Evolutionary conservation across 73 alveolate genomes (phyloP).

Genomic region (Loxodes magnus): DNA sequence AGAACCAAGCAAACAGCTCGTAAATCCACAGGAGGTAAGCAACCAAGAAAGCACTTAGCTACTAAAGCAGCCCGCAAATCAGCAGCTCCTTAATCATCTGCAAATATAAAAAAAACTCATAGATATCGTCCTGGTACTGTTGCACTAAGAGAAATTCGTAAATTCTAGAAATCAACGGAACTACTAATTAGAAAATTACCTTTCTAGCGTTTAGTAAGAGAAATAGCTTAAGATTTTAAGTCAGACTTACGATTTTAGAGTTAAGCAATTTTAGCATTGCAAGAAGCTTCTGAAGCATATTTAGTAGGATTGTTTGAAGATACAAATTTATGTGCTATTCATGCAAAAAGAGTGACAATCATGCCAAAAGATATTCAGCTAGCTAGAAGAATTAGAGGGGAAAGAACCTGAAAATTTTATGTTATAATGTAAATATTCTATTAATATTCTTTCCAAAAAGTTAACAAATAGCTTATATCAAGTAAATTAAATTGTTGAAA

Average conservation of each 20-base stretch:
- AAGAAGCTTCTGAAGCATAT: constrained; percentile 76
- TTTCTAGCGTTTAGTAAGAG: constrained; percentile 70
- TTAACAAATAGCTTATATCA: no score
- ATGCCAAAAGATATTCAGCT: constrained; percentile 59
- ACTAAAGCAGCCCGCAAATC: constrained; percentile 35
- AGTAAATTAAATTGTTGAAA: no score
- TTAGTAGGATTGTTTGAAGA: constrained; percentile 62
- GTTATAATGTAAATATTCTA: no score
- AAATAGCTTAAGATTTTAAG: constrained; percentile 51
- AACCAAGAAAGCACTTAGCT: constrained; percentile 37
- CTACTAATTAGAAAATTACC: constrained; percentile 71
- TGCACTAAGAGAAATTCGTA: constrained; percentile 79
- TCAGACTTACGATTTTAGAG: constrained; percentile 60
- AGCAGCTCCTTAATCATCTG: constrained; percentile 21
- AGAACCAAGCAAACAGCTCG: constrained; percentile 86
- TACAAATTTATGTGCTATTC: constrained; percentile 71
- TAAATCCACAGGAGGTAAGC: constrained; percentile 64
- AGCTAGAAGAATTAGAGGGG: constrained; percentile 74
- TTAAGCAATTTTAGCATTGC: constrained; percentile 56
- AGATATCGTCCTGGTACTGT: constrained; percentile 85
- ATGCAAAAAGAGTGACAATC: constrained; percentile 65
- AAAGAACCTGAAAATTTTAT: constrained; percentile 24
- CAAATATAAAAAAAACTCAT: constrained; percentile 74
- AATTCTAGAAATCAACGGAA: constrained; percentile 66
- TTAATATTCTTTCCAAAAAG: no score